These are phyloP conservation scores for Fonsecaea multimorphosa DNA, from an alignment of 2,329 filamentous ascomycete genomes.

Conservation along the genomic window DNA sequence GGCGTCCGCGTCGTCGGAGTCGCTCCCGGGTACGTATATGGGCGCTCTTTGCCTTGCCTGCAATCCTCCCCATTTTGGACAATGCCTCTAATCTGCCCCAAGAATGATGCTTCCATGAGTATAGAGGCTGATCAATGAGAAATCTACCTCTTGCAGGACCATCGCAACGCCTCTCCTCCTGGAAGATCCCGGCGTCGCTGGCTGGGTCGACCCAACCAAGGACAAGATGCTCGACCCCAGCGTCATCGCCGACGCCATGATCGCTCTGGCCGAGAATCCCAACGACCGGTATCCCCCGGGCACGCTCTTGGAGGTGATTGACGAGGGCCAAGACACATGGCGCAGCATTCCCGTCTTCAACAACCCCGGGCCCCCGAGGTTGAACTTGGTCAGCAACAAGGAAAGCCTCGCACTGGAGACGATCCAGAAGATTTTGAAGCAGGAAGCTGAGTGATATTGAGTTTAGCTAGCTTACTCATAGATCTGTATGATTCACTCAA, in stretches of 20 bases:
- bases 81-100: no score
- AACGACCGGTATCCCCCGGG: slow-evolving; percentile 54
- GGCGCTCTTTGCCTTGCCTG: no score
- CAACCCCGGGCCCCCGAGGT: neutral
- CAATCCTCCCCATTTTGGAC: no score
- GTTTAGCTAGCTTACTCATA: no score
- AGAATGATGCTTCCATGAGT: slow-evolving; percentile 44
- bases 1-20: slow-evolving; percentile 66
- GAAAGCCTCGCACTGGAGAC: neutral
- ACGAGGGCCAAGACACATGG: slow-evolving; percentile 34
- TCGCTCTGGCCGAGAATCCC: slow-evolving; percentile 55
- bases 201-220: slow-evolving; percentile 52
- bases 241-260: slow-evolving; percentile 65
- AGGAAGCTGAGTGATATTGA: neutral
- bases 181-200: slow-evolving; percentile 64
- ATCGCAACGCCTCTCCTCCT: slow-evolving; percentile 63
- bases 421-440: neutral
- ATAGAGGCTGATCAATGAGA: slow-evolving; percentile 39
- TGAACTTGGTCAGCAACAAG: slow-evolving; percentile 1
- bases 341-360: neutral
- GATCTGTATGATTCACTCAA: no score
- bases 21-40: slow-evolving; percentile 54
- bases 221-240: slow-evolving; percentile 65
- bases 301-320: slow-evolving; percentile 62
- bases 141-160: neutral